Evolutionary conservation across 441 rosid species (phyloP), one percentile per base, ranked within the genome.

Genomic region (Syzygium syzygioides): DNA sequence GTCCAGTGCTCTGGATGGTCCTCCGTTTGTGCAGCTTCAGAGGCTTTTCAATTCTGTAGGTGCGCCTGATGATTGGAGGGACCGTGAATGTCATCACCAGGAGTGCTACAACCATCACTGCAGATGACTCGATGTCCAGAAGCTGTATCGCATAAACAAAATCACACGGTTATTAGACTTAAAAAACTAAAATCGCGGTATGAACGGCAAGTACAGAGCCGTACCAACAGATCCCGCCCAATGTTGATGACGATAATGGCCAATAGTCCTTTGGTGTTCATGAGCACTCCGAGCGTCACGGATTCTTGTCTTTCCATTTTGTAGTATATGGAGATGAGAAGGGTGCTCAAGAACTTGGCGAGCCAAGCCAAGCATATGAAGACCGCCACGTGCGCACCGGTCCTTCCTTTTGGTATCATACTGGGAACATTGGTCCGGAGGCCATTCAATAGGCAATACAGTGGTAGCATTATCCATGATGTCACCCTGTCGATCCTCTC

Each of bases 261-360:
- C 26, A 88, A 79, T 50, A 88, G 26, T n/a, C 90, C 90, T 56
- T 88, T 88, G 55, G 90, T 83, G 87, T 88, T 88, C 90, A 88
- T 88, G 90, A 88, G 87, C 55, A 64, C 90, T 23, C 79, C 87
- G 20, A 88, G 87, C 37, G 50, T 48, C n/a, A 64, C 18, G 2
- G 86, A 52, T 18, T 88, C 90, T 6, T 14, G 87, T 17, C 64
- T 55, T 34, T 52, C 66, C 85, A 54, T 85, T 32, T 37, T 54
- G n/a, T 19, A 32, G 32, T 28, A 48, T 25, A 17, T 1, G 18
- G 87, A 85, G 54, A 88, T n/a, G n/a, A 88, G 14, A 55, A 88
- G 41, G 53, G 94, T 86, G 83, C 87, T 86, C 20, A 34, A 52
- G 52, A 89, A 34, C 84, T 89, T 89, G 55, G 87, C 68, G 9